Conservation (phyloP, 139 green algal species). For the Chlorella sp. region DNA sequence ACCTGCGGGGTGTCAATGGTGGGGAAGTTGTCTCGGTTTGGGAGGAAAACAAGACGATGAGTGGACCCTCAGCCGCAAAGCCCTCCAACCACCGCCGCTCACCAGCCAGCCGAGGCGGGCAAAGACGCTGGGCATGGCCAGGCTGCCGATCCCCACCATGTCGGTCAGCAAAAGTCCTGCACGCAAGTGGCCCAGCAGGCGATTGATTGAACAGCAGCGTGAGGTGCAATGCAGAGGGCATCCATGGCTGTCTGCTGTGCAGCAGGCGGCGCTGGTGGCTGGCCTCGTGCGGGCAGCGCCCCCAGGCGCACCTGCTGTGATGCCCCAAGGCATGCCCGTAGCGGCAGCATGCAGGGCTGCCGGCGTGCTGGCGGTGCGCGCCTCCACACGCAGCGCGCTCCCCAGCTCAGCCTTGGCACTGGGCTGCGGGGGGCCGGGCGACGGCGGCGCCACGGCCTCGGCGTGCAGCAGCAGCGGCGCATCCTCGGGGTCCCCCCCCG, state of each 20-base stretch:
- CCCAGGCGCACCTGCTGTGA: not conserved
- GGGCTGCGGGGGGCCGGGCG: not conserved
- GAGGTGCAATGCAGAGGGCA: not conserved
- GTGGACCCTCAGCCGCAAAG: too few species aligned
- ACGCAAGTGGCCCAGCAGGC: not conserved
- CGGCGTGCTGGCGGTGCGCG: not conserved
- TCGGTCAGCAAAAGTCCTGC: constrained; percentile 30
- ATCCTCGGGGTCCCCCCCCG: not conserved
- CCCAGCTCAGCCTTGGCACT: not conserved
- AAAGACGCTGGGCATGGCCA: constrained; percentile 39
- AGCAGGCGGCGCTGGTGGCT: not conserved
- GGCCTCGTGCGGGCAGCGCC: not conserved
- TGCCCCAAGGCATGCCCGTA: not conserved
- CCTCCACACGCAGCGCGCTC: not conserved
- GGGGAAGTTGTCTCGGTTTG: too few species aligned
- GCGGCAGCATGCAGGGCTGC: not conserved
- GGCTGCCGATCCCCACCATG: constrained; percentile 52
- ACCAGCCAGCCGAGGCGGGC: constrained; percentile 46
- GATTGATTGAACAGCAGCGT: not conserved
- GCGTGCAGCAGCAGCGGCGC: constrained; percentile 4
- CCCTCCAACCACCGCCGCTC: constrained; percentile 20
- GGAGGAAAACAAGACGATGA: not conserved
- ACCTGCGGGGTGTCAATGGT: not conserved
- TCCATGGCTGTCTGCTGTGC: not conserved
- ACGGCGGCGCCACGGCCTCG: not conserved